These are phyloP conservation scores for Phyllosticta ampelicida DNA, from an alignment of 2,329 filamentous ascomycete species.

Conservation along the genomic window DNA sequence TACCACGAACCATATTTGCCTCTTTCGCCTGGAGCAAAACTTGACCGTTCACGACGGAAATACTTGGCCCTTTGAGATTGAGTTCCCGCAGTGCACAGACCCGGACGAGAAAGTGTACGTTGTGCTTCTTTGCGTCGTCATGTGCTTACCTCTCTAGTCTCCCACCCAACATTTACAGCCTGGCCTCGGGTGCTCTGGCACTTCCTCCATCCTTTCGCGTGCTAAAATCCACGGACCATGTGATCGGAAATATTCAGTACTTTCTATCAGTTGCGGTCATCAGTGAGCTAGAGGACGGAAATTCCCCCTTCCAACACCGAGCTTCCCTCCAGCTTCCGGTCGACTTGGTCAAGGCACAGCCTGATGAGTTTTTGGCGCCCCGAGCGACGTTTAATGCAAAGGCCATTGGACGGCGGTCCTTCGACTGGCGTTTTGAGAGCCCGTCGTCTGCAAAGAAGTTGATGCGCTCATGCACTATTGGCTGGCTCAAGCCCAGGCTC, in stretches of 20 bases:
- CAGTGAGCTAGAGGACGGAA: neutral
- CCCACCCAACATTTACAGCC: neutral
- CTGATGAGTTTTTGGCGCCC: neutral
- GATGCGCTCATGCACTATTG: neutral
- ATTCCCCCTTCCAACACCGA: neutral
- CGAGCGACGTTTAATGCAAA: neutral
- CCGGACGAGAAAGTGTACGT: neutral
- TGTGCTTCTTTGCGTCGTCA: neutral
- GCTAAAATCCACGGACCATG: neutral
- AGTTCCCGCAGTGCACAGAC: neutral
- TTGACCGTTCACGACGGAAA: neutral
- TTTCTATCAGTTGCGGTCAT: neutral
- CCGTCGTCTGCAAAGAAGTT: neutral
- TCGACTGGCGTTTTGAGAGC: neutral
- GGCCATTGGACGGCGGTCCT: neutral
- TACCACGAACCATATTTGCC: neutral
- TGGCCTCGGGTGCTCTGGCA: neutral
- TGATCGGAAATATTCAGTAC: neutral
- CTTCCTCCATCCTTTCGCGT: neutral
- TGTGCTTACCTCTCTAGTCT: neutral
- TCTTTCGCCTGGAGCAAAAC: neutral
- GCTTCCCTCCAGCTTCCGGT: neutral
- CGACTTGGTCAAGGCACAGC: neutral
- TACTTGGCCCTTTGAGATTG: neutral
- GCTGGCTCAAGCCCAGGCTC: neutral